A percentile compares a stretch with the other conserved stretches of the same genome.
Evolutionary conservation across 1,139 yeast genomes (phyloP).

Genomic region (Pichia sp.): DNA sequence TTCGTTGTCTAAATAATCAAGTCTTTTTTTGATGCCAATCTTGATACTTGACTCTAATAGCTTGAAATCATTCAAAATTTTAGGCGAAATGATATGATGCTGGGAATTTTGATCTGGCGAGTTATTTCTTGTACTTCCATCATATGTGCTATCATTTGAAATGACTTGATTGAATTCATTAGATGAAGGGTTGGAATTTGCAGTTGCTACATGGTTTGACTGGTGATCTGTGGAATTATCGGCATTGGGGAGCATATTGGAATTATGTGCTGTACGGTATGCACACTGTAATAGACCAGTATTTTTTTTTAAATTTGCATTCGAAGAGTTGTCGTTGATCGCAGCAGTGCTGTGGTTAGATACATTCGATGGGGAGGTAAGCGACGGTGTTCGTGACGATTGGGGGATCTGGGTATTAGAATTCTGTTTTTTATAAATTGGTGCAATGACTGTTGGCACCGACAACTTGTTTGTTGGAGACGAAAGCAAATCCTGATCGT

Average conservation of each 20-base stretch:
- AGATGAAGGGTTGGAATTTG: background rate
- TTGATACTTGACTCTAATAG: slow-evolving; percentile 15
- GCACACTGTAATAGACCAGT: slow-evolving; percentile 8
- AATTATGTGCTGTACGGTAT: slow-evolving; percentile 4
- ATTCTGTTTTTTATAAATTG: background rate
- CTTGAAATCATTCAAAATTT: slow-evolving; percentile 7
- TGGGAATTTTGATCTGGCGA: background rate
- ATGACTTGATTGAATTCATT: background rate
- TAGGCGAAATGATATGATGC: slow-evolving; percentile 4
- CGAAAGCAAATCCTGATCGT: too few relatives aligned
- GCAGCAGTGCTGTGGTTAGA: background rate
- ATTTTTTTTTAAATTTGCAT: background rate
- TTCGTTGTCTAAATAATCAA: slow-evolving; percentile 17
- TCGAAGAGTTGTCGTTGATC: background rate
- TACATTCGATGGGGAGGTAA: background rate
- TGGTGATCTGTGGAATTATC: background rate
- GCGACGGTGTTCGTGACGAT: background rate
- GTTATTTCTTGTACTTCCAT: background rate
- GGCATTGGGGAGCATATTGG: background rate
- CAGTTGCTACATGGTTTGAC: background rate
- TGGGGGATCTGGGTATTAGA: background rate
- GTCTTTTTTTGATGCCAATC: slow-evolving; percentile 15
- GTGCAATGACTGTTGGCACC: background rate
- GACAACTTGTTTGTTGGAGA: background rate
- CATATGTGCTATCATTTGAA: background rate